Percentiles rank a stretch among this genome's conserved stretches.
phyloP scores from a whole-genome alignment of 1,284 basidiomycete species.

The Athelia sp. region DNA sequence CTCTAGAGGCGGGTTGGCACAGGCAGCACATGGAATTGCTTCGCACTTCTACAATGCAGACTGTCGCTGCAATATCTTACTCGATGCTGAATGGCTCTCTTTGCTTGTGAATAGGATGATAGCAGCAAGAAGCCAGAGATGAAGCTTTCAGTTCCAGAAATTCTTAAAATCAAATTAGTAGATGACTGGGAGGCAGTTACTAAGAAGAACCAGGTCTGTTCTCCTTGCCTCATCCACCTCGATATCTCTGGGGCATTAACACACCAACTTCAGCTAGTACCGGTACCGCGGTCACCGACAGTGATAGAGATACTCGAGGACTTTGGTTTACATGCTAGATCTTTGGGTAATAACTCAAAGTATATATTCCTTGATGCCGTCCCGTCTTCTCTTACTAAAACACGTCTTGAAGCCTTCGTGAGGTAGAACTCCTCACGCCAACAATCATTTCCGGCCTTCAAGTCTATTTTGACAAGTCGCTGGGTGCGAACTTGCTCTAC shows the following conservation, averaged over 20 bases:
- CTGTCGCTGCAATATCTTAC: background rate
- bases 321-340: constrained; percentile 65
- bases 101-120: constrained; percentile 43
- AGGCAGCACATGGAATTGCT: too few species aligned
- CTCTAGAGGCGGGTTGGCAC: too few species aligned
- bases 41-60: constrained; percentile 2
- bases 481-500: constrained; percentile 91
- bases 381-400: constrained; percentile 1
- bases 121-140: constrained; percentile 79
- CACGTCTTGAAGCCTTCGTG: constrained; percentile 45
- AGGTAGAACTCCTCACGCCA: constrained; percentile 58
- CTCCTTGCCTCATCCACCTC: background rate
- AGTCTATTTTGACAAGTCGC: constrained; percentile 89
- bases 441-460: constrained; percentile 89
- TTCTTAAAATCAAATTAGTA: constrained; percentile 85
- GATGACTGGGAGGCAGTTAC: constrained; percentile 99
- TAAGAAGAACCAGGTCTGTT: constrained; percentile 81
- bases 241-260: background rate
- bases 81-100: background rate
- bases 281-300: constrained; percentile 79
- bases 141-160: constrained; percentile 86
- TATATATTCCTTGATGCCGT: constrained; percentile 19
- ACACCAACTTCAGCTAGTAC: constrained; percentile 65
- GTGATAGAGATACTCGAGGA: constrained; percentile 78
- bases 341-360: constrained; percentile 46